Percentiles rank a stretch among this genome's conserved stretches.
Conservation (phyloP, 2,329 filamentous ascomycete species). For the Monosporascus sp. region DNA sequence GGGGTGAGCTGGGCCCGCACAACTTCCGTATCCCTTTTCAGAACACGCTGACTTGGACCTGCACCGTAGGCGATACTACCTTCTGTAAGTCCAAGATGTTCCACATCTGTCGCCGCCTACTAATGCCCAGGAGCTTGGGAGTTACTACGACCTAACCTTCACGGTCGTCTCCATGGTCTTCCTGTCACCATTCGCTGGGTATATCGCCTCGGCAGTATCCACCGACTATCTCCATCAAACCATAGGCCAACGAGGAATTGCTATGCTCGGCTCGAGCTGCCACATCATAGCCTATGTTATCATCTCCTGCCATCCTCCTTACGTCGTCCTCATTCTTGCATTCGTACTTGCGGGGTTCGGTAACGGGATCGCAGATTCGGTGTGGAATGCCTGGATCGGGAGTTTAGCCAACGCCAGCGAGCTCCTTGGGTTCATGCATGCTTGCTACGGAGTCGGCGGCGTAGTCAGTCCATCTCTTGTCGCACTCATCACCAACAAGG, state of each 20-base stretch:
- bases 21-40: background rate
- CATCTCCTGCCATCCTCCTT: slow-evolving; percentile 61
- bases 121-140: slow-evolving; percentile 32
- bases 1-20: slow-evolving; percentile 37
- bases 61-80: slow-evolving; percentile 40
- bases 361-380: slow-evolving; percentile 58
- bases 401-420: slow-evolving; percentile 67
- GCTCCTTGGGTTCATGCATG: slow-evolving; percentile 63
- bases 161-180: slow-evolving; percentile 43
- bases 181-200: slow-evolving; percentile 41
- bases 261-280: slow-evolving; percentile 51
- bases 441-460: slow-evolving; percentile 63
- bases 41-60: background rate
- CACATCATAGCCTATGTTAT: slow-evolving; percentile 62
- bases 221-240: slow-evolving; percentile 36
- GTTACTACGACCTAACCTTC: slow-evolving; percentile 40
- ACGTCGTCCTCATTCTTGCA: slow-evolving; percentile 58
- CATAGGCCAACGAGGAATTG: slow-evolving; percentile 62
- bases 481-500: slow-evolving; percentile 63
- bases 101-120: background rate
- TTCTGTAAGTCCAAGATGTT: slow-evolving; percentile 34
- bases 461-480: slow-evolving; percentile 65
- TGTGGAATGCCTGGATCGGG: slow-evolving; percentile 54
- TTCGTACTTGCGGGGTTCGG: slow-evolving; percentile 66
- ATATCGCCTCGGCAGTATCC: slow-evolving; percentile 38